phyloP scores from a whole-genome alignment of 257 asterid species.

The Solanum corneliomulleri region DNA sequence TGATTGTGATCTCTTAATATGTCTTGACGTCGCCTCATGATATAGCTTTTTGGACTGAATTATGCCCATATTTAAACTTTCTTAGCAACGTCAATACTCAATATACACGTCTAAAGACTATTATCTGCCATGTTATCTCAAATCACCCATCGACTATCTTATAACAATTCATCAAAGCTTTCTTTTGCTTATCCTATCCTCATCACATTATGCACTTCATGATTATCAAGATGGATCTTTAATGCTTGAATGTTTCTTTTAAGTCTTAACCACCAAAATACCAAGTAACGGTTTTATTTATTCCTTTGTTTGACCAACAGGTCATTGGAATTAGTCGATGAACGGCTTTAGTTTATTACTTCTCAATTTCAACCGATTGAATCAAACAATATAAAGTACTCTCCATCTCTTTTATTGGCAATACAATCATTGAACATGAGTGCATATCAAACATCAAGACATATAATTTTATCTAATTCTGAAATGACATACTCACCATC shows the following conservation, averaged over 20 bases:
- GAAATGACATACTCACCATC: not conserved
- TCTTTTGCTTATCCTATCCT: not conserved
- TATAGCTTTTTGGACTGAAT: not conserved
- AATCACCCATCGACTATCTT: not conserved
- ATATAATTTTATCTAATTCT: not conserved
- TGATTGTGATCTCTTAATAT: not conserved
- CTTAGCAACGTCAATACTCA: not conserved
- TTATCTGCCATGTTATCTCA: not conserved
- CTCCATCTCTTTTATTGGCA: not conserved
- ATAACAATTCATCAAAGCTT: not conserved
- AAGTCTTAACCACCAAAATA: not conserved
- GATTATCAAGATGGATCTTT: not conserved
- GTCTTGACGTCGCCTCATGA: not conserved
- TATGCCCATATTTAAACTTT: not conserved
- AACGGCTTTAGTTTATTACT: not conserved
- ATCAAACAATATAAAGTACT: not conserved
- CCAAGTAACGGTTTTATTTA: not conserved
- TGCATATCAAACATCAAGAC: not conserved
- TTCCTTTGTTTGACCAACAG: not conserved
- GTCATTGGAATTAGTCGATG: not conserved
- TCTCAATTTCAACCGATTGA: not conserved
- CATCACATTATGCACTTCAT: not conserved
- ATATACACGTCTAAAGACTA: not conserved
- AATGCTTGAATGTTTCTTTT: not conserved
- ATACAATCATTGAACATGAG: not conserved